phyloP scores from a whole-genome alignment of 768 basidiomycete species.

The Lactarius trivialis region DNA sequence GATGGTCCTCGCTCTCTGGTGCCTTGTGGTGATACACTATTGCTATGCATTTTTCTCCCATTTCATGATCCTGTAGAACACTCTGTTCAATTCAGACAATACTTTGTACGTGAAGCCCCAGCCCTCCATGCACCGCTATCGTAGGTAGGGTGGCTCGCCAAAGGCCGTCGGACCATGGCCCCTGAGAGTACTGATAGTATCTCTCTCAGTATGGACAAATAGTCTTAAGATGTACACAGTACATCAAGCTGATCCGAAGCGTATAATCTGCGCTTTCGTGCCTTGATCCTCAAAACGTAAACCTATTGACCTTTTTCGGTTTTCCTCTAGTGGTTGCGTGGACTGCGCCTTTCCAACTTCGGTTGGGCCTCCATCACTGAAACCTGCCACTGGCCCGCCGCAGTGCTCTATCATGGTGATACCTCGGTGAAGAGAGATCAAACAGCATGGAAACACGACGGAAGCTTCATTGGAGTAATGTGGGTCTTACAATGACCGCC shows the following conservation, averaged over 20 bases:
- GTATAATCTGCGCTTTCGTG: too few species aligned
- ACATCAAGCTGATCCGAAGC: too few species aligned
- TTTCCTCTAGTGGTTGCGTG: too few species aligned
- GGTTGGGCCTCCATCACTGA: too few species aligned
- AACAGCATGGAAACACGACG: neutral
- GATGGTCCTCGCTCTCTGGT: neutral
- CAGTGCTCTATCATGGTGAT: neutral
- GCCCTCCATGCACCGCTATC: neutral
- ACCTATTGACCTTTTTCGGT: too few species aligned
- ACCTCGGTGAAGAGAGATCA: neutral
- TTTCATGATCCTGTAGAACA: constrained; percentile 1
- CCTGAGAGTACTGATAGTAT: neutral
- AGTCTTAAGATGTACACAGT: too few species aligned
- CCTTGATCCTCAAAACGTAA: too few species aligned
- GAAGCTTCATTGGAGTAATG: neutral
- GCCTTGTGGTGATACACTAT: neutral
- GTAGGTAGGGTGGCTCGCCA: neutral
- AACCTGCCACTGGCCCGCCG: neutral
- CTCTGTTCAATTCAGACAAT: neutral
- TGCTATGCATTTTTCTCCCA: neutral
- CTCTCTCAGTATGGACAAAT: neutral
- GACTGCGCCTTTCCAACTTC: too few species aligned
- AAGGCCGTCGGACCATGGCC: neutral
- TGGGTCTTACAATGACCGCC: neutral
- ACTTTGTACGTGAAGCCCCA: neutral